Evolutionary conservation across 768 basidiomycete genomes (phyloP).

Genomic region (Boletus rubescentipes): DNA sequence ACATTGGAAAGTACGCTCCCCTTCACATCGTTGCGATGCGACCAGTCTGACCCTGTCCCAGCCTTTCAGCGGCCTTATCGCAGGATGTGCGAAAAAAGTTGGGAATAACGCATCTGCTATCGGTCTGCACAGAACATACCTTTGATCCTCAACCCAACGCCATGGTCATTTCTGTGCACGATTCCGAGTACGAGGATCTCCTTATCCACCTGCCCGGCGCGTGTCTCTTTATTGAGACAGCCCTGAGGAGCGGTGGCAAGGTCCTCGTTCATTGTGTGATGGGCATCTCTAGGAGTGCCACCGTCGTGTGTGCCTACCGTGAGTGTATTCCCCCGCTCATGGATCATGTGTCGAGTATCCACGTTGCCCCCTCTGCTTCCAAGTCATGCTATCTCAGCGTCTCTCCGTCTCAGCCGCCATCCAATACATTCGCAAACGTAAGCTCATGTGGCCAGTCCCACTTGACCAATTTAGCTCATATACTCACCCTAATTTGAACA

Average conservation of each 20-base stretch:
- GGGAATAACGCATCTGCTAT: slow-evolving; percentile 55
- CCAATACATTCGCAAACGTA: slow-evolving; percentile 49
- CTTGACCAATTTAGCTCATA: slow-evolving; percentile 9
- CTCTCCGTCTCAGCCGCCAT: slow-evolving; percentile 46
- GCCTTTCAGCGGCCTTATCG: slow-evolving; percentile 35
- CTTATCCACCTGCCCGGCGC: slow-evolving; percentile 62
- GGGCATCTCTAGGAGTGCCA: slow-evolving; percentile 69
- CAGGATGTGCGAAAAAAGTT: slow-evolving; percentile 28
- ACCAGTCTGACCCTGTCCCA: slow-evolving; percentile 7
- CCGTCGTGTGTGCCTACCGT: slow-evolving; percentile 58
- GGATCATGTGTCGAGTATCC: neutral
- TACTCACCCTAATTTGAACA: slow-evolving; percentile 16
- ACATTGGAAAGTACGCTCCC: slow-evolving; percentile 36
- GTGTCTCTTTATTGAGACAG: slow-evolving; percentile 61
- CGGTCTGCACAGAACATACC: slow-evolving; percentile 55
- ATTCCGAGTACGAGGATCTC: slow-evolving; percentile 53
- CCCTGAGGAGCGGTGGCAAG: slow-evolving; percentile 49
- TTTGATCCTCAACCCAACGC: slow-evolving; percentile 41
- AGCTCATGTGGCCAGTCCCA: slow-evolving; percentile 12
- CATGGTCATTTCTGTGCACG: slow-evolving; percentile 38
- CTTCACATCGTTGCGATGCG: neutral
- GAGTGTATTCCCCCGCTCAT: slow-evolving; percentile 24
- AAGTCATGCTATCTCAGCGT: slow-evolving; percentile 52
- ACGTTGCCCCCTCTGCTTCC: neutral
- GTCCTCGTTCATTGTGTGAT: slow-evolving; percentile 74